Base-by-base conservation (phyloP, 2,329 filamentous ascomycete genomes). In the Trichoderma aggressivum region DNA sequence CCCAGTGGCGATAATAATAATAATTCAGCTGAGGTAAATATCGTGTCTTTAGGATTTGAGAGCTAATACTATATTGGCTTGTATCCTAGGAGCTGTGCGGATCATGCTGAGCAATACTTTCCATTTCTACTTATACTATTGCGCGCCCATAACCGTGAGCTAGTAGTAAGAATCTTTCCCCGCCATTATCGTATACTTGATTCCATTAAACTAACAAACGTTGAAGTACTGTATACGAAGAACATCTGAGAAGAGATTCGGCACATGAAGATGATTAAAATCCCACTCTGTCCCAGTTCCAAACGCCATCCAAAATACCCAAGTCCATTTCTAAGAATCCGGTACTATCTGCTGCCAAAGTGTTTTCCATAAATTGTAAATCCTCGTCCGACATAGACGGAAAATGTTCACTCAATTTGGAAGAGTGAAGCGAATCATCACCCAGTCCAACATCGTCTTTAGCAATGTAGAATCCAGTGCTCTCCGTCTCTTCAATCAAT, bases 241-340 rank as follows among this genome's bases (percentile, higher is more conserved):
- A 3, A 0, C 43, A 1, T n/a, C 10, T 0, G 10, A 21, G 21
- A n/a, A 50, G 43, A n/a, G 10, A 24, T 7, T 6, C 10, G 2
- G 10, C n/a, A 12, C n/a, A n/a, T n/a, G 43, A 50, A 30, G 55
- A 14, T 55, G 0, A 3, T 16, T 34, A 59, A 12, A 67, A 47
- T 11, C 66, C 66, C 26, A 69, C 56, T 50, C 56, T 50, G 8
- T 69, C 56, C 66, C 66, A 69, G 8, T 36, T 55, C 66, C 66
- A 69, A 7, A 69, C 56, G n/a, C 36, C 66, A 10, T 69, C 66
- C 12, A 69, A 7, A n/a, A 61, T 62, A 28, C 66, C 66, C 56
- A 69, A 61, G 12, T 69, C 28, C 39, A 69, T 60, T 14, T 39
- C 58, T 18, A 61, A 50, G 32, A 69, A 36, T 5, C 39, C 66